These are phyloP conservation scores for Chlamydomonas asymmetrica DNA, from an alignment of 139 green algal genomes.

Conservation along the genomic window DNA sequence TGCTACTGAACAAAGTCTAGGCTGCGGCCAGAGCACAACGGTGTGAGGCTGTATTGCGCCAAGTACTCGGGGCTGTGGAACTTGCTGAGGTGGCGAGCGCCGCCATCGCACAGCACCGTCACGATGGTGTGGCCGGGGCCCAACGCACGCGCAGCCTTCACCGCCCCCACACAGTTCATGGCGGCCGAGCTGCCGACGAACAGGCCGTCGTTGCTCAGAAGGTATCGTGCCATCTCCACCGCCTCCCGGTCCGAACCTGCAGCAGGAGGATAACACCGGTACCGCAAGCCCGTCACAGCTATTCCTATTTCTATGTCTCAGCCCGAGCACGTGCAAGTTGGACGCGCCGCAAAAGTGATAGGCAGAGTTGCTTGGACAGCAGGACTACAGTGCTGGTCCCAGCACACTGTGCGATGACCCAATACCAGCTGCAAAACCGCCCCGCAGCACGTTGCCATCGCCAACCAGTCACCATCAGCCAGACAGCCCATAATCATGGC, in stretches of 20 bases:
- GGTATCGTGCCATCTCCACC: slow-evolving; percentile 84
- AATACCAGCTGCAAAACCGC: no score
- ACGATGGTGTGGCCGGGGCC: slow-evolving; percentile 87
- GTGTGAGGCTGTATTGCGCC: slow-evolving; percentile 21
- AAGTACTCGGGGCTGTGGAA: slow-evolving; percentile 89
- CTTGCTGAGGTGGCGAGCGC: slow-evolving; percentile 83
- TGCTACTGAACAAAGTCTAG: slow-evolving; percentile 24
- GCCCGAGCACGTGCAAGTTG: no score
- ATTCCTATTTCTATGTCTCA: no score
- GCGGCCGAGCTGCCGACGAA: slow-evolving; percentile 87
- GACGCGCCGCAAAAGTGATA: no score
- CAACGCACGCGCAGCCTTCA: slow-evolving; percentile 74
- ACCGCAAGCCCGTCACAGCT: no score
- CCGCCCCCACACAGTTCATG: slow-evolving; percentile 90
- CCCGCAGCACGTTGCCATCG: no score
- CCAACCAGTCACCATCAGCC: no score
- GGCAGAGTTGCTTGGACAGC: no score
- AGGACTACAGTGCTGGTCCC: no score
- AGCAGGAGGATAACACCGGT: no score
- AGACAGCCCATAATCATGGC: no score
- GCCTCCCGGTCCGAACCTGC: slow-evolving; percentile 77
- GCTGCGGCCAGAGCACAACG: background rate
- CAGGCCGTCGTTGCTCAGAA: slow-evolving; percentile 89
- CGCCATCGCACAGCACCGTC: slow-evolving; percentile 91
- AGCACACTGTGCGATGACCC: no score